phyloP scores from a whole-genome alignment of 2,329 filamentous ascomycete species.

The Diaporthe humulicola region DNA sequence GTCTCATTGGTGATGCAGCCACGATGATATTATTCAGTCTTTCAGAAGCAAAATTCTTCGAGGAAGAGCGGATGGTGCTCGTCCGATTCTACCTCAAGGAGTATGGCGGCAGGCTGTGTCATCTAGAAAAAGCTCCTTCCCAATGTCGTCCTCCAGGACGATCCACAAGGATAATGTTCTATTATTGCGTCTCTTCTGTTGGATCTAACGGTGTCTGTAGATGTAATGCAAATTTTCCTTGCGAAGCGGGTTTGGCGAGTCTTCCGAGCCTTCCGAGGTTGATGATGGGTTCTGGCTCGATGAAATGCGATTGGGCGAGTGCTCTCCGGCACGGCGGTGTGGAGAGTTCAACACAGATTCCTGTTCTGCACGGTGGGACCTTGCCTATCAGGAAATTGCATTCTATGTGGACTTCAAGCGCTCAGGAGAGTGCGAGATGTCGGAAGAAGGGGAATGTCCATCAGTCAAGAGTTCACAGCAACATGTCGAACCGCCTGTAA shows the following conservation, averaged over 20 bases:
- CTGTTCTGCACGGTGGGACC: not conserved
- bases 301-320: constrained; percentile 3
- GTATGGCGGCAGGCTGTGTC: constrained; percentile 10
- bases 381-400: not conserved
- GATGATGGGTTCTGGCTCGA: not conserved
- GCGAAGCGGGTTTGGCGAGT: not conserved
- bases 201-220: not conserved
- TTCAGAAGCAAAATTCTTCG: not conserved
- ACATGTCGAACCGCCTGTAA: too few relatives aligned
- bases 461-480: not conserved
- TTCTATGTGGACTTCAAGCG: not conserved
- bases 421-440: not conserved
- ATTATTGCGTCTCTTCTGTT: not conserved
- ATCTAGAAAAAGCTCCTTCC: not conserved
- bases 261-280: not conserved
- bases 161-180: not conserved
- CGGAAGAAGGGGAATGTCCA: not conserved
- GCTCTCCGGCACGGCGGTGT: too few relatives aligned
- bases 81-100: not conserved
- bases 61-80: not conserved
- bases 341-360: not conserved
- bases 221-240: not conserved
- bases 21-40: not conserved
- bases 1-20: not conserved
- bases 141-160: not conserved